These are phyloP conservation scores for Pythium oligandrum DNA, from an alignment of 352 stramenopile species.

Conservation along the genomic window DNA sequence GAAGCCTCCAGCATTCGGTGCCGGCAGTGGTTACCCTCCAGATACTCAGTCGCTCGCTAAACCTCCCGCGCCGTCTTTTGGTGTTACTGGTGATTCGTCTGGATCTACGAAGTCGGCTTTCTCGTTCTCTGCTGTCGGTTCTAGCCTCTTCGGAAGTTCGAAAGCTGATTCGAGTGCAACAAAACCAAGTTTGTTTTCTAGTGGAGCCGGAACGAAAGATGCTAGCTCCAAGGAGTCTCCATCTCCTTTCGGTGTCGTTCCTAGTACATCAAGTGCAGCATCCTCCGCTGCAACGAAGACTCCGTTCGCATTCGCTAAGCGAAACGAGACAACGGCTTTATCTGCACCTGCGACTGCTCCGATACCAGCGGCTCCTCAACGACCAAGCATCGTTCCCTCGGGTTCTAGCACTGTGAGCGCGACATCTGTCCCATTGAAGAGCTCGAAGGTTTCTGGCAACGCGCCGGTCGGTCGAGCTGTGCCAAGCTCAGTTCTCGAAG, in stretches of 20 bases:
- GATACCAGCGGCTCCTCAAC: neutral
- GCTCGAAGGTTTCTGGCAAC: no score
- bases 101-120: neutral
- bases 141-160: neutral
- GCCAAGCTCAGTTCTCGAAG: conserved; percentile 45
- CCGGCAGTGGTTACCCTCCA: no score
- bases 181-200: conserved; percentile 11
- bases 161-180: neutral
- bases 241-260: conserved; percentile 27
- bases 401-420: no score
- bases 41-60: no score
- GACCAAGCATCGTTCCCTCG: neutral
- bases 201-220: neutral
- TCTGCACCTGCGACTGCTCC: no score
- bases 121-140: conserved; percentile 10
- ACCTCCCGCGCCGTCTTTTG: no score
- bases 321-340: no score
- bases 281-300: no score
- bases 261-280: neutral
- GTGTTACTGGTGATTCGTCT: no score
- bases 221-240: conserved; percentile 9
- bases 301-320: neutral
- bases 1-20: no score
- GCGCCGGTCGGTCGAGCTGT: conserved; percentile 4
- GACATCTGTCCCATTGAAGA: no score